phyloP scores from a whole-genome alignment of 805 yeast genomes.

The Saturnispora bothae region DNA sequence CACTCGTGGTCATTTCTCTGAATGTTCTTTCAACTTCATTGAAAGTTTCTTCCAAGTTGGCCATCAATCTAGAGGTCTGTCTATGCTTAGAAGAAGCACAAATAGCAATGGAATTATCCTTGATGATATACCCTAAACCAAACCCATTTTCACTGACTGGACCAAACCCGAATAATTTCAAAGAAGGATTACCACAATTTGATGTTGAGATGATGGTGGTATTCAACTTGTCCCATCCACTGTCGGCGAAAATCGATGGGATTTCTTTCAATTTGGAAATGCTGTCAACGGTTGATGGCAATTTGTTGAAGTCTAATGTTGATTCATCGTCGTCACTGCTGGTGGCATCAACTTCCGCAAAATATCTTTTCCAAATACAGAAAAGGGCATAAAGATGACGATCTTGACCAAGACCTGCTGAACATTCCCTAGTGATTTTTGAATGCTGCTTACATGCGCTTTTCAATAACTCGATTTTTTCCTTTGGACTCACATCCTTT shows the following conservation, averaged over 20 bases:
- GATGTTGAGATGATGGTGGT: constrained; percentile 73
- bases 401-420: constrained; percentile 82
- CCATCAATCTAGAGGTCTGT: constrained; percentile 70
- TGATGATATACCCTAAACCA: constrained; percentile 87
- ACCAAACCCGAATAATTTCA: constrained; percentile 81
- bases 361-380: constrained; percentile 73
- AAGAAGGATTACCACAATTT: constrained; percentile 87
- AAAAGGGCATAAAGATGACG: constrained; percentile 82
- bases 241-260: constrained; percentile 73
- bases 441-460: constrained; percentile 67
- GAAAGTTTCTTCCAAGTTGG: constrained; percentile 53
- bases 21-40: constrained; percentile 46
- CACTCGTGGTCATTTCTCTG: constrained; percentile 23
- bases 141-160: constrained; percentile 86
- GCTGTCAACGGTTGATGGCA: constrained; percentile 17
- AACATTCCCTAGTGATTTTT: constrained; percentile 53
- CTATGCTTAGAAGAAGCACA: constrained; percentile 83
- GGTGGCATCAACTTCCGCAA: constrained; percentile 11
- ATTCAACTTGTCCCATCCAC: constrained; percentile 81
- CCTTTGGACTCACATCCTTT: constrained; percentile 41
- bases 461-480: constrained; percentile 48
- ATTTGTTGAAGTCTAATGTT: constrained; percentile 22
- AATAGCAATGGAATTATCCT: constrained; percentile 64
- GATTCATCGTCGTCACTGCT: constrained; percentile 20
- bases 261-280: constrained; percentile 28